Base-by-base conservation (phyloP, 1,284 basidiomycete species). In the Sanghuangporus baumii region DNA sequence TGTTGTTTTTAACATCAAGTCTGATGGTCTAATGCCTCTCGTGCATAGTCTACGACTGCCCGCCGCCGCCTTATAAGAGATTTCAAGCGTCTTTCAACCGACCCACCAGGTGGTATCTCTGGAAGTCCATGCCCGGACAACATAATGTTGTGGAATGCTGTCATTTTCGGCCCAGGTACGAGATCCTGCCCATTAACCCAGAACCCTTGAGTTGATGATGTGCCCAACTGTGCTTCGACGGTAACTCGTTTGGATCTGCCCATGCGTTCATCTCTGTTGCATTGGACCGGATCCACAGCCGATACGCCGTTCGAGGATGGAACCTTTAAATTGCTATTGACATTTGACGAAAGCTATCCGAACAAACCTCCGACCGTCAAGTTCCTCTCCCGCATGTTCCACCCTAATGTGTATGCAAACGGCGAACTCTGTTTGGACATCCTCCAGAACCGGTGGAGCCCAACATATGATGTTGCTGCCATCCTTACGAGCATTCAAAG, bases 111-210 rank as follows among this genome's bases (percentile, higher is more conserved):
- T 63, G 96, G 96, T 9, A 95, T 98, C 69, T 96, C 93, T 12
- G 96, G 96, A 31, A 95, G 94, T 68, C 96, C 96, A 71, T 96
- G 94, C 73, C 89, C 94, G 0, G 96, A 98, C 75, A 98, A 98
- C 74, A 96, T 99, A 74, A 96, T 98, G 93, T 82, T 98, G 11
- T 99, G 96, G 96, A 98, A 99, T 72, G 96, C 96, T 1, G 96
- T 99, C 67, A 99, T 99, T 69, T 98, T 99, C 73, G 96, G 96
- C 0, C 96, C 96, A 75, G 91, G 95, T 94, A 64, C 70, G 88
- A 78, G 7, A 46, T 34, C n/a, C 46, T 31, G 6, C 4, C 26
- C 46, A 47, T 31, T 11, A 26, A 57, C 61, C 65, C 62, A 48
- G 56, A 23, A 54, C 41, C 48, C 51, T 47, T 16, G 36, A 36